phyloP scores from a whole-genome alignment of 257 asterid genomes.

The Solanum medicagineum region DNA sequence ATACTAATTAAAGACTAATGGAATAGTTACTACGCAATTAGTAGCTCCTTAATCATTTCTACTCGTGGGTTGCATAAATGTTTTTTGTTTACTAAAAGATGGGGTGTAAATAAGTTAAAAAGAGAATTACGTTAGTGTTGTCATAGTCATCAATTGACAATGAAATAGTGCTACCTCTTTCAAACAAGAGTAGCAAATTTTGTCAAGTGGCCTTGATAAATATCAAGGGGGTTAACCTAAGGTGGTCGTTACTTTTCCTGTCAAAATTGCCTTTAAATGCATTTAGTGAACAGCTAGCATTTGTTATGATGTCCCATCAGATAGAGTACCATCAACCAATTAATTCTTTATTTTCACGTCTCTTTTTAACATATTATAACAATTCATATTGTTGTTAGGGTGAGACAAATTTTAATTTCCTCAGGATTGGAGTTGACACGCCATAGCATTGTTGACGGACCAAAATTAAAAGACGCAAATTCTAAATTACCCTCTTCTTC shows the following conservation, averaged over 20 bases:
- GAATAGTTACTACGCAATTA: neutral
- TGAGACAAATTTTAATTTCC: no score
- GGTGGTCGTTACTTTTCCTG: neutral
- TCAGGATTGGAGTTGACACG: no score
- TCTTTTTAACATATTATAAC: no score
- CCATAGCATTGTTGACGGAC: no score
- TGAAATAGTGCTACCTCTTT: neutral
- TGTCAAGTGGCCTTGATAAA: neutral
- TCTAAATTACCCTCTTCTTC: no score
- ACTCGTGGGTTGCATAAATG: neutral
- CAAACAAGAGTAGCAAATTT: neutral
- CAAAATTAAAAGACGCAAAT: no score
- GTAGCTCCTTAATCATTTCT: neutral
- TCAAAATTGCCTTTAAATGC: neutral
- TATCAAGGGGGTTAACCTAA: neutral
- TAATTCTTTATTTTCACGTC: no score
- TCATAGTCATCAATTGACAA: neutral
- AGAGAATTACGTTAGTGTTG: neutral
- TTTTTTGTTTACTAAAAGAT: neutral
- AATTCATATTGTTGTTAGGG: no score
- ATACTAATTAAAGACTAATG: neutral
- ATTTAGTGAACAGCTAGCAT: neutral
- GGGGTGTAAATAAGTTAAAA: neutral
- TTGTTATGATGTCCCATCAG: neutral
- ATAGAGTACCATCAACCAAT: neutral